Conservation (phyloP, 164 flowering plant species). For the Nelumbo lutea region DNA sequence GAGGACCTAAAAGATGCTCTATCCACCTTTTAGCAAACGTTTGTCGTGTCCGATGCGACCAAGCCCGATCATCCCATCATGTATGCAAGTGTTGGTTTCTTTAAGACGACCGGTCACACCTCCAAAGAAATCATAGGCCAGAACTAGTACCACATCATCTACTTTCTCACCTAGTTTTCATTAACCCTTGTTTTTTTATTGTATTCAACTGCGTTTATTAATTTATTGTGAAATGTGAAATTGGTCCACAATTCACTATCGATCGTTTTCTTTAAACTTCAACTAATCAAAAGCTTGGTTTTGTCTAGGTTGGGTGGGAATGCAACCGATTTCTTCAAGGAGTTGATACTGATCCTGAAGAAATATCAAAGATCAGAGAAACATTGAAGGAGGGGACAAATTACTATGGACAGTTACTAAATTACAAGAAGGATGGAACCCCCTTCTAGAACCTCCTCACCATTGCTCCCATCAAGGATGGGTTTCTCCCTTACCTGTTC, state of each 20-base stretch:
- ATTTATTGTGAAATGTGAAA: not conserved
- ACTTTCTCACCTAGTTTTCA: not conserved
- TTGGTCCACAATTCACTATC: too few relatives aligned
- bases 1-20: slow-evolving; percentile 80
- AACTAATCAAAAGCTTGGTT: too few relatives aligned
- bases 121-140: slow-evolving; percentile 89
- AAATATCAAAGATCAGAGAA: slow-evolving; percentile 70
- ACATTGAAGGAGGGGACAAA: slow-evolving; percentile 49
- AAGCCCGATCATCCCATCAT: slow-evolving; percentile 84
- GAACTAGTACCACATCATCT: slow-evolving; percentile 50
- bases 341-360: slow-evolving; percentile 74
- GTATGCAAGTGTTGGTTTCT: slow-evolving; percentile 97
- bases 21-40: slow-evolving; percentile 89
- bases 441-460: slow-evolving; percentile 27
- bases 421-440: slow-evolving; percentile 96
- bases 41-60: slow-evolving; percentile 13
- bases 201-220: not conserved
- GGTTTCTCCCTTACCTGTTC: too few relatives aligned
- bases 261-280: too few relatives aligned
- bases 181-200: slow-evolving; percentile 9
- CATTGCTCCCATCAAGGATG: slow-evolving; percentile 91
- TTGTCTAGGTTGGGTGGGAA: not conserved
- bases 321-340: slow-evolving; percentile 91
- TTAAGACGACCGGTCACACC: slow-evolving; percentile 93
- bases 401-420: slow-evolving; percentile 83